Base-by-base conservation (phyloP, 805 yeast species). In the Kuraishia capsulata region DNA sequence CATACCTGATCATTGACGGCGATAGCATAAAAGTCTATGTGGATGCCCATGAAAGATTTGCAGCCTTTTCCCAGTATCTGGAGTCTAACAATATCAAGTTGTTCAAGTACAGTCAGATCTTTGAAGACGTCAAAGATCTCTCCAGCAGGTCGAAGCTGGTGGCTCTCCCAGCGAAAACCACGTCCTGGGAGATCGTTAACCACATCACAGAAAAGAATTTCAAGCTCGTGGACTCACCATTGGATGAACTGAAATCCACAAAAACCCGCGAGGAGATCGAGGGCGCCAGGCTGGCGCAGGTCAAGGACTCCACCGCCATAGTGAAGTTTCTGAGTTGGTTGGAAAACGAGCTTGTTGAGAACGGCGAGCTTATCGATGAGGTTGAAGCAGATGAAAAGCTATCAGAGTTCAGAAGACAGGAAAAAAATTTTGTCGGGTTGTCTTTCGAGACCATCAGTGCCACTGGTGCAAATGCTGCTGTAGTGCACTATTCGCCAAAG, bases 321-420 rank as follows among this genome's bases (percentile, higher is more conserved):
- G 69, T 76, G 19, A 71, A 82, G 42, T 86, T 78, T 46, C 72
- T 84, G 43, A 73, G 95, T 0, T 92, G 97, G 97, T 61, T 90
- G 20, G 86, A 87, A 46, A 62, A 73, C 36, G 69, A 75, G 44
- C 54, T 85, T 24, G 53, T 55, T 2, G 62, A 56, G 20, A 50
- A 56, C 40, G 52, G 56, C 17, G 70, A 59, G 37, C 53, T 57
- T 38, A 59, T 77, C 19, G 74, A 73, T 44, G 90, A 83, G 57
- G 58, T 73, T 29, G 70, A 71, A 43, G 87, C 79, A 16, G 73
- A 69, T 25, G 54, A 61, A 23, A 77, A 76, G 51, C 69, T 72
- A 11, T 67, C 71, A 49, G 66, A 58, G 51, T 74, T 54, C 43
- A 63, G 69, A 44, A 62, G 48, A 60, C 64, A 51, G 49, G 59